Base-by-base conservation (phyloP, 2,329 filamentous ascomycete genomes). In the Fusarium albidum region DNA sequence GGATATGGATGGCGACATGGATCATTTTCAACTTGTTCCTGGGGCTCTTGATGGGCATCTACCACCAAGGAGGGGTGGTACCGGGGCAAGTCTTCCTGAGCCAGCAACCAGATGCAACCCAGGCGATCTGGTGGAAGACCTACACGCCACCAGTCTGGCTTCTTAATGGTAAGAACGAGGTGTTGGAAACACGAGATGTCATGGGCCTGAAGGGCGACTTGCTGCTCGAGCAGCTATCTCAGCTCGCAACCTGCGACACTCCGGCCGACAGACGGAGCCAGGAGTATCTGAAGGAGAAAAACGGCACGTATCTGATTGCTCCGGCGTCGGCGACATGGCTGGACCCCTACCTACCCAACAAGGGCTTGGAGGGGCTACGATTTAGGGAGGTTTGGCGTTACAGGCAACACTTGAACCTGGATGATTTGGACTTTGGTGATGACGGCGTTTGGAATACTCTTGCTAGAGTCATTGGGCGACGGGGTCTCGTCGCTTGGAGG, bases 121-220 rank as follows among this genome's bases (percentile, higher is more conserved):
- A 88, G 28, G 88, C 87, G 4, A 79, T 90, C 43, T 94, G 90
- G 90, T 94, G 90, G 90, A 93, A 92, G 71, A 93, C 90, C 1
- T 93, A 93, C 69, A 90, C 87, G 69, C 90, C 90, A 14, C 90
- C 90, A 0, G 87, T 89, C 29, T 94, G 90, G 89, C 80, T 94
- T 15, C 77, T 93, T 7, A 88, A 92, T 60, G 87, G 88, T 47
- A 90, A 89, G 71, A 92, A 90, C 60, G 82, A 87, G 61, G 80
- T 89, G 9, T 74, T 92, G n/a, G 79, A 76, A 26, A 93, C 90
- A 2, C 79, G 80, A 53, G 90, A 93, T 66, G 77, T 92, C 15
- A 92, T 92, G 85, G 88, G 89, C 5, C 82, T 90, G 74, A 78
- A 82, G 32, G 86, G 86, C 7, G 78, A 82, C 3, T 63, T 75